Base-by-base conservation (phyloP, 129 eudicot genomes). In the Daucus carota region DNA sequence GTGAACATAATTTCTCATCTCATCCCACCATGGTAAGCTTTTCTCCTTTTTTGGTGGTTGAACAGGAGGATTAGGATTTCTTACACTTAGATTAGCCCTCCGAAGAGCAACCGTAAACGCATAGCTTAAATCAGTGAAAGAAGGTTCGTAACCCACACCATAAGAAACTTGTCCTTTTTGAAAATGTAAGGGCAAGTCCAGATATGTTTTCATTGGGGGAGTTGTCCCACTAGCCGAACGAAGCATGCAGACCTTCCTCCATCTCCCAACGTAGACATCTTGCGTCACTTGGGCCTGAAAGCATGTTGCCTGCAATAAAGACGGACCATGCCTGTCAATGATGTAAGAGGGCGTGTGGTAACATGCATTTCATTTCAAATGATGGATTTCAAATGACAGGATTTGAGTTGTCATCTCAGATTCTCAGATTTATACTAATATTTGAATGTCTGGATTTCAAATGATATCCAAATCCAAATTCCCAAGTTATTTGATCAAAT, bases 21-120 rank as follows among this genome's bases (percentile, higher is more conserved):
- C 99, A 82, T 94, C 97, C 99, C 99, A 94, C 99, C 99, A 94
- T 29, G 99, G 99, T 82, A 94, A 85, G 88, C 99, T 94, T 82
- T 86, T 89, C 79, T 94, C 99, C 81, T 94, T 94, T 82, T 89
- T 94, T 6, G 96, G 97, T 74, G 93, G 92, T n/a, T 70, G 90
- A 73, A 81, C 46, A 20, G 90, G 81, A 70, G 86, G 80, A 81
- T 86, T 86, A 41, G 96, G 99, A 88, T 94, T 94, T 77, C 92
- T 86, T 73, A 91, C 85, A 85, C 97, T 86, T 47, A 94, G 80
- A 85, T 94, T 89, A 76, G 97, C 99, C 89, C 97, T 87, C 70
- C 97, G 99, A 70, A 94, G 92, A 81, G 99, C 97, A 76, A 94
- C 97, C 20, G 96, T 94, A 72, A 94, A 94, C 47, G 97, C 97